Evolutionary conservation across 441 rosid genomes (phyloP).

Genomic region (Isatis lusitanica): DNA sequence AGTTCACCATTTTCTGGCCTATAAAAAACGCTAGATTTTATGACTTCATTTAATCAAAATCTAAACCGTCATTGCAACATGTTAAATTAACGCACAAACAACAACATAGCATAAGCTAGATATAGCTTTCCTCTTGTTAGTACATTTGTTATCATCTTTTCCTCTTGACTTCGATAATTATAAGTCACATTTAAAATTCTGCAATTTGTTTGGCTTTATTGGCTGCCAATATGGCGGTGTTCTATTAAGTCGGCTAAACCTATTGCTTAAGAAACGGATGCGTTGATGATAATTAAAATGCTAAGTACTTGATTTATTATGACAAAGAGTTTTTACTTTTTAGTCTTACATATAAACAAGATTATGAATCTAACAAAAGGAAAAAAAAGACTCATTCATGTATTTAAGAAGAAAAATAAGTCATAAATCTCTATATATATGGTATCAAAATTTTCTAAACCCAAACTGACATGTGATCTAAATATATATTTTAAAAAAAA

Average conservation of each 20-base stretch:
- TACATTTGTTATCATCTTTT: not conserved
- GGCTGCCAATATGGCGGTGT: not conserved
- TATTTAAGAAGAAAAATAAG: not conserved
- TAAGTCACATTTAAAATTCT: slow-evolving; percentile 9
- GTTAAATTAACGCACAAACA: no score
- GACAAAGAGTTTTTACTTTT: not conserved
- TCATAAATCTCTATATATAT: not conserved
- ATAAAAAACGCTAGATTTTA: no score
- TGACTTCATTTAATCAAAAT: no score
- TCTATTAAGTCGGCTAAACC: slow-evolving; percentile 22
- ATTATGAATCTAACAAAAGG: not conserved
- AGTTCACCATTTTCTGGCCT: no score
- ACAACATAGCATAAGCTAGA: no score
- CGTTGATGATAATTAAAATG: not conserved
- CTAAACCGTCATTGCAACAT: no score
- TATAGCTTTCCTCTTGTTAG: not conserved
- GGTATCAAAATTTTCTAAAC: not conserved
- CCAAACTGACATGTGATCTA: not conserved
- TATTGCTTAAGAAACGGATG: not conserved
- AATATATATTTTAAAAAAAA: not conserved
- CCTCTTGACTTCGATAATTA: not conserved
- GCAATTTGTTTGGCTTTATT: slow-evolving; percentile 17
- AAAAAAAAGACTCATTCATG: not conserved
- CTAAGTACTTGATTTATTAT: not conserved
- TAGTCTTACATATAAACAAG: not conserved